Percentiles rank a stretch among this genome's conserved stretches.
Evolutionary conservation across 169 alveolate species (phyloP).

Genomic region (Plasmodium fragile): DNA sequence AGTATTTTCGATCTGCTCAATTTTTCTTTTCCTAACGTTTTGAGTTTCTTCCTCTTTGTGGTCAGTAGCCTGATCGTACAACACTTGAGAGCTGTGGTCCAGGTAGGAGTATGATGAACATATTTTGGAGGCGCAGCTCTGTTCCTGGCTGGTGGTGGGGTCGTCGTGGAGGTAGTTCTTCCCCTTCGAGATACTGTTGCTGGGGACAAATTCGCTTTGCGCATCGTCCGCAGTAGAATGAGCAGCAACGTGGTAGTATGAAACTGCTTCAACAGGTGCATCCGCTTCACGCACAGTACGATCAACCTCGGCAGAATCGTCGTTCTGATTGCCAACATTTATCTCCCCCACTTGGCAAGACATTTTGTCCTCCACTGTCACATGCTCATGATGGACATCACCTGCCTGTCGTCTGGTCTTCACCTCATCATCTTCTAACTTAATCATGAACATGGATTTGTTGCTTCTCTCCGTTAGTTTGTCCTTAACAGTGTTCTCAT

Average conservation of each 20-base stretch:
- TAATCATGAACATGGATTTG: neutral
- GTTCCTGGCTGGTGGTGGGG: neutral
- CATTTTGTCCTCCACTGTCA: neutral
- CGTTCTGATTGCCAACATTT: neutral
- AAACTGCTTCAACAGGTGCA: neutral
- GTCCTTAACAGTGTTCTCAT: neutral
- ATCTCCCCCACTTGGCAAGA: neutral
- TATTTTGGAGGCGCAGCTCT: neutral
- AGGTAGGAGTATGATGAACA: neutral
- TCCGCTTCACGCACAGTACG: neutral
- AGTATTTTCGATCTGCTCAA: neutral
- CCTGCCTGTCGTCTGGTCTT: neutral
- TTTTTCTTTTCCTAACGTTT: slow-evolving; percentile 23
- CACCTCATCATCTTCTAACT: neutral
- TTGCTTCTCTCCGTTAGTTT: neutral
- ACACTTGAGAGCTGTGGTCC: neutral
- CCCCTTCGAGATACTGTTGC: neutral
- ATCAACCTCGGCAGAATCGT: neutral
- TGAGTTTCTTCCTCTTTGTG: neutral
- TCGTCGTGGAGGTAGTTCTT: neutral
- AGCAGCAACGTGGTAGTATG: neutral
- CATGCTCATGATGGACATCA: neutral
- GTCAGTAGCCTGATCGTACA: neutral
- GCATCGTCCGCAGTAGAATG: neutral
- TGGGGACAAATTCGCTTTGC: neutral